Evolutionary conservation across 371 early-diverging fungal genomes (phyloP).

Genomic region (Funneliformis caledonium): DNA sequence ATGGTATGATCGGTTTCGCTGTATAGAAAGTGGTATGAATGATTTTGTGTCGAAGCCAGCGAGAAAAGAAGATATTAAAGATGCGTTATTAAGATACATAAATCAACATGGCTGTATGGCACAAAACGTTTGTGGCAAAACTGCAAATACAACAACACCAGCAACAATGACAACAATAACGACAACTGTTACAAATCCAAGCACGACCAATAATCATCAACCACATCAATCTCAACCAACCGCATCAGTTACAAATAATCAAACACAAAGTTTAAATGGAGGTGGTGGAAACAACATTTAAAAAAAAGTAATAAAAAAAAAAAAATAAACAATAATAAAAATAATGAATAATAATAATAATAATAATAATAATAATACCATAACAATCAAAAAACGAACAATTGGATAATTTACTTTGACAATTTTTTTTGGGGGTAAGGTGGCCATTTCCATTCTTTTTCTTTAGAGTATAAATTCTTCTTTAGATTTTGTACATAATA

Average conservation of each 20-base stretch:
- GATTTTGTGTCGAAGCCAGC: constrained; percentile 34
- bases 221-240: background rate
- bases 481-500: no score
- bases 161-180: background rate
- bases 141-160: background rate
- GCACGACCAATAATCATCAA: background rate
- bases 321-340: no score
- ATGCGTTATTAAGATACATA: constrained; percentile 16
- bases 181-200: no score
- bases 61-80: constrained; percentile 13
- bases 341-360: no score
- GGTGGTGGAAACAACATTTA: background rate
- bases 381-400: no score
- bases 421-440: no score
- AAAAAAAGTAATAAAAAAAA: background rate
- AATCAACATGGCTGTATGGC: background rate
- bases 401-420: no score
- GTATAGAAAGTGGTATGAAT: constrained; percentile 32
- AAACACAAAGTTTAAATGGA: background rate
- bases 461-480: no score
- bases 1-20: constrained; percentile 22
- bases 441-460: no score
- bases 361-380: no score
- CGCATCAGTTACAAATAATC: background rate
- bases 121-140: background rate